Evolutionary conservation across 2,329 filamentous ascomycete genomes (phyloP).

Genomic region (Fusarium marasasianum): DNA sequence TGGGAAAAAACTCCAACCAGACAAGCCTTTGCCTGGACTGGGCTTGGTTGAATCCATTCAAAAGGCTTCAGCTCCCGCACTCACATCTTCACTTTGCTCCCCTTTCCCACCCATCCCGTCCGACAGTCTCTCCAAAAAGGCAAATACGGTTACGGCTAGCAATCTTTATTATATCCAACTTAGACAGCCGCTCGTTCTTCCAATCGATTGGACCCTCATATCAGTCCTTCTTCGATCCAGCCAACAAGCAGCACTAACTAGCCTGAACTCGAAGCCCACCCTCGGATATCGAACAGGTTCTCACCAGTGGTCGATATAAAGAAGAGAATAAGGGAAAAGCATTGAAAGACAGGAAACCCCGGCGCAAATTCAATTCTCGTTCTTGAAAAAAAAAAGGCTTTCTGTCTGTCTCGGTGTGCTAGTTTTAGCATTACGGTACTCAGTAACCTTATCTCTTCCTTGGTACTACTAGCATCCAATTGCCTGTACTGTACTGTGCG

Average conservation of each 20-base stretch:
- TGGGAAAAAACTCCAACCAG: slow-evolving; percentile 42
- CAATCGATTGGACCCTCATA: background rate
- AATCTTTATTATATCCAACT: slow-evolving; percentile 27
- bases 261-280: slow-evolving; percentile 6
- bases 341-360: slow-evolving; percentile 7
- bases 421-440: slow-evolving; percentile 19
- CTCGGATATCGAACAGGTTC: slow-evolving; percentile 5
- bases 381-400: slow-evolving; percentile 13
- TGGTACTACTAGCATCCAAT: background rate
- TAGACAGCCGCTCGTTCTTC: slow-evolving; percentile 28
- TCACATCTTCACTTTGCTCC: slow-evolving; percentile 35
- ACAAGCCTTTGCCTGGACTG: slow-evolving; percentile 31
- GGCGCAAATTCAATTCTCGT: slow-evolving; percentile 29
- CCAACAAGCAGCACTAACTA: background rate
- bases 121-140: slow-evolving; percentile 25
- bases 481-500: slow-evolving; percentile 26
- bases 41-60: slow-evolving; percentile 48
- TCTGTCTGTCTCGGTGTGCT: slow-evolving; percentile 27
- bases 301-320: slow-evolving; percentile 9
- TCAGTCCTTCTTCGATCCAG: background rate
- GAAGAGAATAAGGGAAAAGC: background rate
- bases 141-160: slow-evolving; percentile 24
- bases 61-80: slow-evolving; percentile 53
- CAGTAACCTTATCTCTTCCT: slow-evolving; percentile 28
- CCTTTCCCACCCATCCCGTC: slow-evolving; percentile 45